phyloP scores from a whole-genome alignment of 2,329 filamentous ascomycete genomes.

The Aspergillus pseudotamarii region DNA sequence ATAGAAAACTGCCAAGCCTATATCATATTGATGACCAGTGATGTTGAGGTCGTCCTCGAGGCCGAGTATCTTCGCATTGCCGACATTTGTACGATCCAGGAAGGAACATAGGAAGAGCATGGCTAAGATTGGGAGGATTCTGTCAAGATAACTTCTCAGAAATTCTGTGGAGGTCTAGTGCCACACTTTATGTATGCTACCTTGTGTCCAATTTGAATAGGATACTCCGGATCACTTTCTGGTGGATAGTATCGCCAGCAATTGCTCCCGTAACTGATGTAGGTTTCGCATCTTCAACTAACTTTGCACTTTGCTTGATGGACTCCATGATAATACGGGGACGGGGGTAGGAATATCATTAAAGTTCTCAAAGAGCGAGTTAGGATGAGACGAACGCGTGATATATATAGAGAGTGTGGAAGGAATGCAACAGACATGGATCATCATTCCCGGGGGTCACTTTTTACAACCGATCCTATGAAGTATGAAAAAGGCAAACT shows the following conservation, averaged over 20 bases:
- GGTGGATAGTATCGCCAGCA: conserved; percentile 20
- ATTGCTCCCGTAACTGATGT: conserved; percentile 15
- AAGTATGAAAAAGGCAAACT: neutral
- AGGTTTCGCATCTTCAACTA: conserved; percentile 26
- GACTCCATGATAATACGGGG: conserved; percentile 20
- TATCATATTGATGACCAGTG: conserved; percentile 64
- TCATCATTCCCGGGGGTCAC: neutral
- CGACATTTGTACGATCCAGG: conserved; percentile 72
- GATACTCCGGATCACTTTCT: conserved; percentile 46
- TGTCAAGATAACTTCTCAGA: conserved; percentile 30
- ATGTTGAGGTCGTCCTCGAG: conserved; percentile 63
- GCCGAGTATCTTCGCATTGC: conserved; percentile 68
- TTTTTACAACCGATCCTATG: conserved; percentile 9
- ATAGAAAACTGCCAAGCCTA: conserved; percentile 67
- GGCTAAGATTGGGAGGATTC: conserved; percentile 65
- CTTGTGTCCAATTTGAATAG: conserved; percentile 59
- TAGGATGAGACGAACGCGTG: neutral
- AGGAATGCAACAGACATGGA: neutral
- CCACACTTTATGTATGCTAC: conserved; percentile 29
- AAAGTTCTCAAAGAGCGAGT: neutral
- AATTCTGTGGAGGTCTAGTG: neutral
- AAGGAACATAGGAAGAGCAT: conserved; percentile 68
- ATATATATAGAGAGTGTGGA: neutral
- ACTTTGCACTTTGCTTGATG: conserved; percentile 20
- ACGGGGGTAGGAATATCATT: neutral